Evolutionary conservation across 441 rosid species (phyloP).

Genomic region (Corymbia calophylla): DNA sequence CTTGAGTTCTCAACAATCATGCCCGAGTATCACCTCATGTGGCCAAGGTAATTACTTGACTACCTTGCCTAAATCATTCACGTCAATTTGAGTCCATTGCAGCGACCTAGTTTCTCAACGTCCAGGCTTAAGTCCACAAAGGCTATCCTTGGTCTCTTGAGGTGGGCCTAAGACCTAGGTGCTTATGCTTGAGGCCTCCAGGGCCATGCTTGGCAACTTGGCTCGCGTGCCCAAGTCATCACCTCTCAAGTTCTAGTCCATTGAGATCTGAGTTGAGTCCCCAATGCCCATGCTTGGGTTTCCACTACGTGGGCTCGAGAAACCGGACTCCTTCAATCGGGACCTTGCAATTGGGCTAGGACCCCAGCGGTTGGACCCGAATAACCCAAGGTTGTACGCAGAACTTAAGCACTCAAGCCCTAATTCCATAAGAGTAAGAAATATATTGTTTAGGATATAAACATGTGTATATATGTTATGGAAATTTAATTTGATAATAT

Average conservation of each 20-base stretch:
- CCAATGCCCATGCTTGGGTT: background rate
- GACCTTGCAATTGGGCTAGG: rapidly evolving
- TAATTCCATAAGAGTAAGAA: background rate
- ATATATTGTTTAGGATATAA: background rate
- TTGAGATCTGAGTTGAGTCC: background rate
- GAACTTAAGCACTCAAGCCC: background rate
- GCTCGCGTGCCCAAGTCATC: rapidly evolving
- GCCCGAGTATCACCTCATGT: no score
- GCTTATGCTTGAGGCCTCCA: rapidly evolving
- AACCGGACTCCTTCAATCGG: background rate
- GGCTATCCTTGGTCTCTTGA: background rate
- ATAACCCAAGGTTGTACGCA: background rate
- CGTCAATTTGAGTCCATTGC: background rate
- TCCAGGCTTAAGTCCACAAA: background rate
- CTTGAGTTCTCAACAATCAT: no score
- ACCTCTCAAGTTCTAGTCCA: rapidly evolving
- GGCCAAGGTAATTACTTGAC: no score
- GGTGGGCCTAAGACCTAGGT: background rate
- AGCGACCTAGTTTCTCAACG: rapidly evolving
- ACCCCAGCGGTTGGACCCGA: background rate
- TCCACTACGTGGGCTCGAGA: background rate
- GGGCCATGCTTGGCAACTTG: rapidly evolving
- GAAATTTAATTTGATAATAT: background rate
- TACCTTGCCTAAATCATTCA: background rate
- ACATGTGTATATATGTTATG: no score